Evolutionary conservation across 2,329 filamentous ascomycete species (phyloP), one percentile per base, ranked within the genome.

Genomic region (Pseudogymnoascus sp.): DNA sequence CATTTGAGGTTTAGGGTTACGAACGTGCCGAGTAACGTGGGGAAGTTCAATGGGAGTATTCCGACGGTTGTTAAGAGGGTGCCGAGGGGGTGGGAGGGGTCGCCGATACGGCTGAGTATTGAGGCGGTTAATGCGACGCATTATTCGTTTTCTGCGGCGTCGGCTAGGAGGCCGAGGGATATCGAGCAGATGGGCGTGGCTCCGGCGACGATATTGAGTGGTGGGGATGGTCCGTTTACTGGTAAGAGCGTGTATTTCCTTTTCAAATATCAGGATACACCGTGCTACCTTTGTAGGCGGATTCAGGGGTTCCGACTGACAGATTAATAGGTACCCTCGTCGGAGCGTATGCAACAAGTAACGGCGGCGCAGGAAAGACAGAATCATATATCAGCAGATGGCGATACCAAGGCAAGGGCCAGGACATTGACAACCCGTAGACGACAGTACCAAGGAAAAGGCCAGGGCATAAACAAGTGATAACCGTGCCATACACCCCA

Each of bases 291-390:
- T 13, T 19, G 42, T 19, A n/a, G n/a, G 8, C 10, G 7, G 8
- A 44, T 26, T n/a, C 19, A n/a, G 7, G 16, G 19, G 2, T 42
- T 42, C 38, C 14, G 3, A 40, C 50, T 16, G 33, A 29, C 26
- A 37, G 70, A 6, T 72, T 72, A 56, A 70, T 66, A 76, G 81
- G 81, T 0, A 76, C 77, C 1, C 71, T 84, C 19, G 65, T 85
- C 0, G 82, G 81, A 0, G 75, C 79, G 0, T 84, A 83, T 68
- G 78, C 77, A 42, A 84, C 82, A 3, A 80, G 73, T 29, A 84
- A 84, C 66, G 81, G 80, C 0, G 75, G 75, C 1, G 70, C 74
- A 10, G 77, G 75, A 2, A 74, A 68, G 2, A 76, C 77, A 33
- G 74, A 76, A 3, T 79, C 78, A 2, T 82, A 81, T 68, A 71